phyloP scores from a whole-genome alignment of 2,329 filamentous ascomycete genomes.

The Sclerotinia glacialis region DNA sequence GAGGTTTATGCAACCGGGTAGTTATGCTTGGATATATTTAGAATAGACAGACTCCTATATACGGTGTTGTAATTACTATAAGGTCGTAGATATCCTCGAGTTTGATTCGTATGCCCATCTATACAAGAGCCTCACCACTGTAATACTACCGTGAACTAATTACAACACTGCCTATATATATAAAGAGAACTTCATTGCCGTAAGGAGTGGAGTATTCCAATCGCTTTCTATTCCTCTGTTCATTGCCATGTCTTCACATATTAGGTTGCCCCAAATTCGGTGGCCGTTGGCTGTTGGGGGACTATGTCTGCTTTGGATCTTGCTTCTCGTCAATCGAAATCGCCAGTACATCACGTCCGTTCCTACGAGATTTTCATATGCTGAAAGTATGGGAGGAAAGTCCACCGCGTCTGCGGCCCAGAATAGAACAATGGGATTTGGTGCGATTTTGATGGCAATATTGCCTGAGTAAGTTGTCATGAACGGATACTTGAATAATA shows the following conservation, averaged over 20 bases:
- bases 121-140: too few species aligned
- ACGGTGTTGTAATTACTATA: too few species aligned
- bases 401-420: neutral
- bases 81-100: too few species aligned
- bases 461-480: neutral
- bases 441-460: slow-evolving; percentile 10
- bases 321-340: neutral
- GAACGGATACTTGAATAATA: neutral
- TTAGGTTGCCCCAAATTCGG: neutral
- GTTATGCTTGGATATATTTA: slow-evolving; percentile 95
- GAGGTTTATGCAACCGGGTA: slow-evolving; percentile 97
- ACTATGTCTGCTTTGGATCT: neutral
- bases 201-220: too few species aligned
- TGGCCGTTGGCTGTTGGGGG: neutral
- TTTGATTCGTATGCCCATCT: too few species aligned
- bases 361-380: neutral
- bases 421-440: slow-evolving; percentile 8
- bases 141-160: too few species aligned
- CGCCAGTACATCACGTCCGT: neutral
- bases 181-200: slow-evolving; percentile 25
- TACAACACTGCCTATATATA: slow-evolving; percentile 57
- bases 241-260: neutral
- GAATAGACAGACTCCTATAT: slow-evolving; percentile 85
- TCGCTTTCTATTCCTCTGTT: neutral
- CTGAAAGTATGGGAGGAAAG: neutral